Conservation (phyloP, 2,329 filamentous ascomycete species). For the Aureobasidium leucospermi region DNA sequence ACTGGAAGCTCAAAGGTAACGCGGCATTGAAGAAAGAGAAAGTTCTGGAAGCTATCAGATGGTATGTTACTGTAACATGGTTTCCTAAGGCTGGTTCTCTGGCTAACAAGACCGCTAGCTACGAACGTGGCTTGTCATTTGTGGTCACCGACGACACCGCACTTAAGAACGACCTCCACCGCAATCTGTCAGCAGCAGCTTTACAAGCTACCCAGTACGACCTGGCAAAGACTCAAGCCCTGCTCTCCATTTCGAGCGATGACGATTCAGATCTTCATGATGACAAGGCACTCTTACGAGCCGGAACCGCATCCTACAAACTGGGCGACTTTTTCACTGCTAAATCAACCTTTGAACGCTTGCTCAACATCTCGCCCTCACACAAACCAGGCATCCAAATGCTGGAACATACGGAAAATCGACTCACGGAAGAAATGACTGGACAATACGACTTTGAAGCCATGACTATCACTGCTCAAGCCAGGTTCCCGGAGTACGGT, state of each 20-base stretch:
- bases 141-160: too few relatives aligned
- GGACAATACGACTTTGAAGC: constrained; percentile 20
- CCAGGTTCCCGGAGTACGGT: constrained; percentile 17
- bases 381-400: background rate
- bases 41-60: background rate
- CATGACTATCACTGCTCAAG: constrained; percentile 22
- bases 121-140: background rate
- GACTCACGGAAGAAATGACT: background rate
- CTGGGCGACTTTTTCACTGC: background rate
- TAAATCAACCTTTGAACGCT: background rate
- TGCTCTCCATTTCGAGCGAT: background rate
- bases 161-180: background rate
- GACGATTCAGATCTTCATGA: background rate
- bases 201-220: background rate
- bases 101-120: background rate
- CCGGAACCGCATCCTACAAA: background rate
- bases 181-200: background rate
- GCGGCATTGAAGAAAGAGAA: background rate
- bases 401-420: background rate
- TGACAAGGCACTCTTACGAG: background rate
- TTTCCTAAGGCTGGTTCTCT: background rate
- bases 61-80: background rate
- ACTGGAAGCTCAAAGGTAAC: too few relatives aligned
- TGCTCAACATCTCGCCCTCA: background rate
- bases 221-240: background rate